phyloP scores from a whole-genome alignment of 2,329 filamentous ascomycete genomes.

The Diaporthe ilicicola region DNA sequence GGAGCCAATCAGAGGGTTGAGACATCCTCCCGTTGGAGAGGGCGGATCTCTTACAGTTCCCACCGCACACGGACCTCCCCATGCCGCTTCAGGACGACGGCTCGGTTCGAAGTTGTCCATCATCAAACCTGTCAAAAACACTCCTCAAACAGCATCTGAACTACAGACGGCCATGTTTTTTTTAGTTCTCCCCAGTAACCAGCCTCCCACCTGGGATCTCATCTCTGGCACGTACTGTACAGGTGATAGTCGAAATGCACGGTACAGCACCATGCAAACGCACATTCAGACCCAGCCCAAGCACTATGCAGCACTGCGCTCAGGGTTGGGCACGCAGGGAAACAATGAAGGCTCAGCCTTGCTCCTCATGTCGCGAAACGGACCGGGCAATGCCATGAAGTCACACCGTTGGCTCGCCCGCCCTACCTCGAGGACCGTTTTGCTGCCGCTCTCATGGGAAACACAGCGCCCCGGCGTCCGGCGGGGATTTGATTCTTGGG shows the following conservation, averaged over 20 bases:
- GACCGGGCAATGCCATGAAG: neutral
- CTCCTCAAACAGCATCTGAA: slow-evolving; percentile 18
- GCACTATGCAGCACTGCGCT: neutral
- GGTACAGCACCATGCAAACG: neutral
- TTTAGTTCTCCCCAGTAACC: neutral
- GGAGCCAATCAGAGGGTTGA: slow-evolving; percentile 20
- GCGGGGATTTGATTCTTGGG: neutral
- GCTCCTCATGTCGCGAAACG: slow-evolving; percentile 4
- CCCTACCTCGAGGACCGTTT: slow-evolving; percentile 8
- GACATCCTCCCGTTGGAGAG: slow-evolving; percentile 14
- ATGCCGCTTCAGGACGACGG: slow-evolving; percentile 23
- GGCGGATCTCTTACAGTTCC: slow-evolving; percentile 23
- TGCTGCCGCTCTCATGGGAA: neutral
- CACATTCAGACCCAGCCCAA: neutral
- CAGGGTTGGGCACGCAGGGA: neutral
- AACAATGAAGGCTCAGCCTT: slow-evolving; percentile 12
- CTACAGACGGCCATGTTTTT: neutral
- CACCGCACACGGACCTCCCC: slow-evolving; percentile 22
- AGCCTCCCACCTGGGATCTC: neutral
- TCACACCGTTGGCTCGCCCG: neutral
- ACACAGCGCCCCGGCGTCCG: slow-evolving; percentile 3
- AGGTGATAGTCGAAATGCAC: neutral
- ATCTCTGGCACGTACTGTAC: neutral
- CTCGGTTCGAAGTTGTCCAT: slow-evolving; percentile 13
- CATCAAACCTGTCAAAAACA: slow-evolving; percentile 26